Evolutionary conservation across 2,329 filamentous ascomycete genomes (phyloP).

Genomic region (Trichoderma aggressivum): DNA sequence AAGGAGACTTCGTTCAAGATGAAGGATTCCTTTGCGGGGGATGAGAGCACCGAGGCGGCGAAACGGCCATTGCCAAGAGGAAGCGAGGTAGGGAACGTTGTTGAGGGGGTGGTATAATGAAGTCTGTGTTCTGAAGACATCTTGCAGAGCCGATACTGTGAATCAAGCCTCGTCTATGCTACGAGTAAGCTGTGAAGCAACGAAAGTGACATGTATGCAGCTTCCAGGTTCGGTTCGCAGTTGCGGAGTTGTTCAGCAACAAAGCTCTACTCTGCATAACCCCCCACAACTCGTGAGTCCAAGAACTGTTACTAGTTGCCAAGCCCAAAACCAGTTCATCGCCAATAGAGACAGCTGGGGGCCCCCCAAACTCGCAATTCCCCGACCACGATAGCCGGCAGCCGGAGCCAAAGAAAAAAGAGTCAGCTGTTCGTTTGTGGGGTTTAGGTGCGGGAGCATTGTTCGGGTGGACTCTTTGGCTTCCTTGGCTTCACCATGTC

Average conservation of each 20-base stretch:
- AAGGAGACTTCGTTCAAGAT: conserved; percentile 18
- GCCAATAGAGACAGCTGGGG: background rate
- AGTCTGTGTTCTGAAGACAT: conserved; percentile 17
- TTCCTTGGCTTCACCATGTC: background rate
- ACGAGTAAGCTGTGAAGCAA: background rate
- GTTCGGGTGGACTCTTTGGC: background rate
- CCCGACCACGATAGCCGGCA: background rate
- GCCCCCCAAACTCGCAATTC: background rate
- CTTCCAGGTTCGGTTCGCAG: background rate
- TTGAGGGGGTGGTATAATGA: conserved; percentile 3
- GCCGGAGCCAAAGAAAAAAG: background rate
- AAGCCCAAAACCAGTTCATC: background rate
- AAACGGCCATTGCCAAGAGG: conserved; percentile 17
- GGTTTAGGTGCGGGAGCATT: background rate
- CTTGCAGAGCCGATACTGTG: background rate
- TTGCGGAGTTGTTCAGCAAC: background rate
- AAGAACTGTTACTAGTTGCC: background rate
- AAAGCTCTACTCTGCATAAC: background rate
- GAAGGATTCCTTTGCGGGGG: background rate
- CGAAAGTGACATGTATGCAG: background rate
- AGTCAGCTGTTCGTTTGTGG: conserved; percentile 11
- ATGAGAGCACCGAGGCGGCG: conserved; percentile 14
- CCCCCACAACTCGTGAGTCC: background rate
- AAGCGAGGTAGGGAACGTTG: conserved; percentile 12
- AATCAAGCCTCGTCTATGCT: background rate